Conservation (phyloP, 306 rosid species). For the Dalbergia oliveri region DNA sequence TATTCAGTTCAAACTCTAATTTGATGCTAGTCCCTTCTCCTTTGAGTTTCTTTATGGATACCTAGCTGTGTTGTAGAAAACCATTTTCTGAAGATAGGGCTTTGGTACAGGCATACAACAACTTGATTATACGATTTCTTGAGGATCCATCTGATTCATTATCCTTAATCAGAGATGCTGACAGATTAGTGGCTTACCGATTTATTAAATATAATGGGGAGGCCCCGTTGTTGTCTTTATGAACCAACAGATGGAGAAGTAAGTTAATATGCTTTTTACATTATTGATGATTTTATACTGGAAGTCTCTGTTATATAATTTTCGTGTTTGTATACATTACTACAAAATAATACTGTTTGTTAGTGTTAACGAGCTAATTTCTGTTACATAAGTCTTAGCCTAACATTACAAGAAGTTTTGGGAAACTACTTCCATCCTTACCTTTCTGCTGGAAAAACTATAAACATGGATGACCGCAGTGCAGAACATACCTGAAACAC, state of each 20-base stretch:
- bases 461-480: neutral
- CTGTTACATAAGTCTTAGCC: neutral
- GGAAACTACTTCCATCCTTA: neutral
- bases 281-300: constrained; percentile 11
- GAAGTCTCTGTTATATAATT: neutral
- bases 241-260: constrained; percentile 88
- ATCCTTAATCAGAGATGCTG: constrained; percentile 96
- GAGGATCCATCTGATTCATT: constrained; percentile 89
- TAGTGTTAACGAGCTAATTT: neutral
- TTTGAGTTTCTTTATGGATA: constrained; percentile 43
- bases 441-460: constrained; percentile 24
- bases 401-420: neutral
- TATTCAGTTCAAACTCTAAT: constrained; percentile 35
- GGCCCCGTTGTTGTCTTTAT: constrained; percentile 70
- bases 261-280: constrained; percentile 55
- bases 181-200: constrained; percentile 88
- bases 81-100: constrained; percentile 54
- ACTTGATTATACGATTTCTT: constrained; percentile 85
- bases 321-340: constrained; percentile 3
- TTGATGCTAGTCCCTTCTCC: constrained; percentile 18
- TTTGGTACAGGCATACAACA: constrained; percentile 85
- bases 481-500: constrained; percentile 24
- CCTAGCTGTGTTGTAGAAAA: constrained; percentile 36
- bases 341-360: neutral
- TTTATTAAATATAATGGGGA: constrained; percentile 60